Evolutionary conservation across 2,329 filamentous ascomycete genomes (phyloP).

Genomic region (Coleophoma cylindrospora): DNA sequence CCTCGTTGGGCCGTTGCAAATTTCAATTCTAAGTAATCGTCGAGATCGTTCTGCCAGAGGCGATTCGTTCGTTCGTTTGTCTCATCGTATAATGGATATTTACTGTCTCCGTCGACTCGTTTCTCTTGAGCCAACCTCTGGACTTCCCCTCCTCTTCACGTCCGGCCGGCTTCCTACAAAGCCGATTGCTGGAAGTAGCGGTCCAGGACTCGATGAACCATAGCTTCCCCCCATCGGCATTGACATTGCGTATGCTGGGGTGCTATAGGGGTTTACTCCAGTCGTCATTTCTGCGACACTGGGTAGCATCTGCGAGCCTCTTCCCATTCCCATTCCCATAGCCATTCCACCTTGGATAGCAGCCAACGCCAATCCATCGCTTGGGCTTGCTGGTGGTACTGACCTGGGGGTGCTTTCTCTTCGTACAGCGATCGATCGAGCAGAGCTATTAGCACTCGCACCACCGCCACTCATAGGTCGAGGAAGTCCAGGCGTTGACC

Average conservation of each 20-base stretch:
- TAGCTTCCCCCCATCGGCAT: conserved; percentile 19
- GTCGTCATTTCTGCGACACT: conserved; percentile 60
- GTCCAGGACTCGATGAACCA: conserved; percentile 33
- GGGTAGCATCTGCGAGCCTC: conserved; percentile 40
- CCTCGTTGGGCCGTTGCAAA: no score
- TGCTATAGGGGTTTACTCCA: conserved; percentile 55
- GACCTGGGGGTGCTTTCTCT: conserved; percentile 26
- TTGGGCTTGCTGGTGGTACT: conserved; percentile 31
- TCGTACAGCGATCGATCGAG: conserved; percentile 23
- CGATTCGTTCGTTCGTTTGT: no score
- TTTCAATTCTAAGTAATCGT: background rate
- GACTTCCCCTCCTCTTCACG: conserved; percentile 49
- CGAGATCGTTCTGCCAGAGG: background rate
- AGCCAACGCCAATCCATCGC: conserved; percentile 27
- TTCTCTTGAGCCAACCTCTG: conserved; percentile 39
- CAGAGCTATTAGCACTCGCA: conserved; percentile 8
- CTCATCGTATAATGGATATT: conserved; percentile 4
- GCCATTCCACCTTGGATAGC: conserved; percentile 20
- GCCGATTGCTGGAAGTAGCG: conserved; percentile 27
- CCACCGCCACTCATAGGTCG: conserved; percentile 4
- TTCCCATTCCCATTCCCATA: conserved; percentile 17
- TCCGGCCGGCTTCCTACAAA: conserved; percentile 19
- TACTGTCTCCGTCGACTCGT: conserved; percentile 38
- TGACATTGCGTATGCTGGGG: conserved; percentile 45
- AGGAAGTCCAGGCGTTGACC: conserved; percentile 16